phyloP scores from a whole-genome alignment of 768 basidiomycete species.

The Tephrocybe sp. region DNA sequence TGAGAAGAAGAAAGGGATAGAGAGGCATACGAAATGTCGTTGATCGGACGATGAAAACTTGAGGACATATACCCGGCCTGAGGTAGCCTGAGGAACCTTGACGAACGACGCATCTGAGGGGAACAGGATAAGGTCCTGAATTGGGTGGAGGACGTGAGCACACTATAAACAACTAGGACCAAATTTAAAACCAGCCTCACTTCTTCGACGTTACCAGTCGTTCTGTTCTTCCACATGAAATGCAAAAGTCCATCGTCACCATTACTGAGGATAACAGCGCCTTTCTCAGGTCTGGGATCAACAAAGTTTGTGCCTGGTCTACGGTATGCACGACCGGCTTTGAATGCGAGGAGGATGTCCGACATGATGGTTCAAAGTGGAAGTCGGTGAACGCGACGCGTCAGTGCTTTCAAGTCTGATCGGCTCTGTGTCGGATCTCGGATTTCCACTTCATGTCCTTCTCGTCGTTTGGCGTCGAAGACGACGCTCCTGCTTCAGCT shows the following conservation, averaged over 20 bases:
- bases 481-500: slow-evolving; percentile 33
- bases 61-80: slow-evolving; percentile 79
- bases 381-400: slow-evolving; percentile 37
- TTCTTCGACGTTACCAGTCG: slow-evolving; percentile 59
- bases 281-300: slow-evolving; percentile 67
- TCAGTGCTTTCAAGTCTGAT: slow-evolving; percentile 31
- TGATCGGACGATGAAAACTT: slow-evolving; percentile 90
- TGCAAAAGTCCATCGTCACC: slow-evolving; percentile 77
- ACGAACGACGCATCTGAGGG: slow-evolving; percentile 81
- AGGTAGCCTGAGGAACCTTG: slow-evolving; percentile 62
- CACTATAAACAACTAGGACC: background rate
- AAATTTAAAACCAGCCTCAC: slow-evolving; percentile 31
- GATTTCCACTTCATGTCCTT: slow-evolving; percentile 40
- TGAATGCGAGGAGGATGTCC: slow-evolving; percentile 52
- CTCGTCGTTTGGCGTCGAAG: slow-evolving; percentile 32
- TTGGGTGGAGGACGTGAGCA: slow-evolving; percentile 4
- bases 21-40: slow-evolving; percentile 76
- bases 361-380: slow-evolving; percentile 4
- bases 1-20: slow-evolving; percentile 13
- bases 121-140: slow-evolving; percentile 83
- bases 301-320: slow-evolving; percentile 65
- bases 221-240: slow-evolving; percentile 78
- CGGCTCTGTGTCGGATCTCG: slow-evolving; percentile 28
- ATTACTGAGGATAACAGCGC: slow-evolving; percentile 64
- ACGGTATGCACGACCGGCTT: slow-evolving; percentile 75